Base-by-base conservation (phyloP, 148 eudicot species). In the Camellia sinensis region DNA sequence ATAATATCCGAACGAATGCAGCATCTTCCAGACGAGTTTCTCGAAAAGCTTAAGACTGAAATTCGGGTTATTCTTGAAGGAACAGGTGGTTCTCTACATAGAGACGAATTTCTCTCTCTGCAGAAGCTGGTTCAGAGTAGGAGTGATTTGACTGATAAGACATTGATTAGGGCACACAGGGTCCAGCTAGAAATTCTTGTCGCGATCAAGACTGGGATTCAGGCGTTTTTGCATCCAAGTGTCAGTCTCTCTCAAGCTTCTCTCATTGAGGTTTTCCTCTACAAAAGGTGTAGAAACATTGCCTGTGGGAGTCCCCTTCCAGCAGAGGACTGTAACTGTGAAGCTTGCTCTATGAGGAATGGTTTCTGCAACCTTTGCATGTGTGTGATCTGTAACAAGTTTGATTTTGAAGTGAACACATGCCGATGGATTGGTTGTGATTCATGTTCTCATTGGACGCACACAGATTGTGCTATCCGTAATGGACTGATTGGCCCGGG, bases 301-400 rank as follows among this genome's bases (percentile, higher is more conserved):
- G 89, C 94, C 44, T 91, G 94, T 74, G 89, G 90, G 67, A 87
- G 86, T 74, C 88, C 77, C 41, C 84, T 91, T 74, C 94, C 94
- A 10, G 92, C 89, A 8, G 92, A 91, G 73, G 89, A 89, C 52
- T 91, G 94, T 79, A 82, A 79, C 40, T 89, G 94, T 50, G 92
- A 89, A 67, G 73, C 86, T 45, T 91, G 94, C 83, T 82, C 87
- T 3, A 85, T 85, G 81, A 89, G 83, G 67, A 91, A 87, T 75
- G 94, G 94, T 46, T 91, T 91, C 77, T 91, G 94, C 85, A 91
- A 87, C 79, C 86, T 88, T 29, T 91, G 94, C 81, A 91, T 91
- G 94, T 91, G 92, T 80, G 88, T 87, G 29, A 22, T 22, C 29
- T 22, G 29, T 22, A 22, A 22, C 29, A 22, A 22, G 29, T 22